Base-by-base conservation (phyloP, 2,329 filamentous ascomycete genomes). In the Lasiodiplodia citricola region DNA sequence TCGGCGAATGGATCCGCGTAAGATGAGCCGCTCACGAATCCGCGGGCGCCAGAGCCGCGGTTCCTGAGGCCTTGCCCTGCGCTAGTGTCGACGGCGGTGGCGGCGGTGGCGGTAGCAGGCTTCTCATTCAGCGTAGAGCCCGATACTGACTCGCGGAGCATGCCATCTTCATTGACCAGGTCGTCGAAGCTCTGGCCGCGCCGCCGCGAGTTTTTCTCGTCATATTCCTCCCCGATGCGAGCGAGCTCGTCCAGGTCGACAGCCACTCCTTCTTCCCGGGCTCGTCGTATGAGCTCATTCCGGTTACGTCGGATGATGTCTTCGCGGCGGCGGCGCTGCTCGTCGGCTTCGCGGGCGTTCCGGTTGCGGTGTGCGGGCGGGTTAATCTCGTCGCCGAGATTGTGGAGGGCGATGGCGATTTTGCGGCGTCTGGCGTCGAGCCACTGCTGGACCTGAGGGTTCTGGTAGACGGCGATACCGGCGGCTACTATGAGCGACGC, bases 381-480 rank as follows among this genome's bases (percentile, higher is more conserved):
- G 70, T 68, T 71, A 47, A 90, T 83, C 64, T 89, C 87, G 75
- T 90, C 87, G 60, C 87, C 87, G 13, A 90, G 82, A 47, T 83
- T 85, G 73, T 89, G 84, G 38, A 90, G 77, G 16, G 87, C 84
- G 69, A 88, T 77, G 23, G 87, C 87, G 70, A 90, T 85, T 77
- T 87, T 89, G 68, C 87, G 86, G 56, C 88, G 86, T 67, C 87
- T 87, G 68, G 86, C 83, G 68, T 88, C 83, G 66, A 90, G 79
- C 88, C 88, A 90, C 83, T 85, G 82, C 76, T 87, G 83, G 69
- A 90, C 83, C 74, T 90, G 85, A 0, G 88, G 88, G 51, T 86
- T 89, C 76, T 90, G 87, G 77, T 90, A 89, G 56, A 89, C 84
- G 65, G 88, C 88, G 63, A 90, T 84, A 14, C 87, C 86, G 21